Evolutionary conservation across 2,329 filamentous ascomycete species (phyloP), one percentile per base, ranked within the genome.

Genomic region (Alternaria brassicae): DNA sequence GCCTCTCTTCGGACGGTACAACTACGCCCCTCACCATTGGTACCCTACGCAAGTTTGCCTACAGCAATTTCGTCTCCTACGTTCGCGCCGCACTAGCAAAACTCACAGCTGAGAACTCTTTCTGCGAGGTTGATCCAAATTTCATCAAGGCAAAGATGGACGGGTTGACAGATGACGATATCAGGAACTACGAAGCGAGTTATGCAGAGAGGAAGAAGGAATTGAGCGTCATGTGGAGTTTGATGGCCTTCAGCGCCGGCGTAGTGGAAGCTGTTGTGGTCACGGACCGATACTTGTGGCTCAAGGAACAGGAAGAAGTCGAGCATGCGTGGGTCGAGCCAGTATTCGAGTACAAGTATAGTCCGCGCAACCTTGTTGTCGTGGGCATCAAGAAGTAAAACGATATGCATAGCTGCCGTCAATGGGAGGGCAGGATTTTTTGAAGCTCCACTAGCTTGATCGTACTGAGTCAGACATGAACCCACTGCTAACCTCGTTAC

Each of bases 171-270:
- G 91, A 96, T 67, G 88, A 89, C 37, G 89, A 93, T 63, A 89
- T 98, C 47, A 81, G 84, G 9, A 77, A 69, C 13, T 99, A 98
- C 75, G 89, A 91, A 71, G 71, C 75, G 9, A 75, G 79, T 40
- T 97, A 90, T 77, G 40, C 45, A n/a, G 82, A 83, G 37, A 83
- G 89, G 54, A 92, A 90, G 80, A 91, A 92, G 69, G 90, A 97
- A 72, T 80, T 99, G 37, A 92, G 90, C 72, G 85, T 96, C 7
- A 87, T 96, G 59, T 99, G 95, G 95, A 92, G 88, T 67, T 77
- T 99, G 70, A 99, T 99, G 94, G 93, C 95, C 1, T 97, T 97
- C 71, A 96, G 92, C 76, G 93, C 94, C 3, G 88, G 88, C 19
- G 90, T 97, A 4, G 89, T 96, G 2, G 95, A 99, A 81, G 92